A percentile compares a stretch with the other conserved stretches of the same genome.
Conservation (phyloP, 2,329 filamentous ascomycete genomes). For the Colletotrichum noveboracense region DNA sequence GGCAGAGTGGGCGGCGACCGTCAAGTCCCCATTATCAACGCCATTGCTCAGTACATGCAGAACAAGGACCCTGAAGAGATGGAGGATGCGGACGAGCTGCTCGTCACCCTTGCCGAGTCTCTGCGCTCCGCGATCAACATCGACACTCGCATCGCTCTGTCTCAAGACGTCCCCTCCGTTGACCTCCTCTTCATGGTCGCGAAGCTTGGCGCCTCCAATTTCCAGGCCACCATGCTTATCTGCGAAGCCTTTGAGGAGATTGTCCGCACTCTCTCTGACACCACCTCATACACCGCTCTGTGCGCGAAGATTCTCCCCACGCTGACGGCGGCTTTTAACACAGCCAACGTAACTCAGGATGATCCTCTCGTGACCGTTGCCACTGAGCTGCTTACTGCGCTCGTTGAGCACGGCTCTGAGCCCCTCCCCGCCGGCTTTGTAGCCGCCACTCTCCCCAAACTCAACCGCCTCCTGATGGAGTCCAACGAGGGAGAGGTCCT, state of each 20-base stretch:
- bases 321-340: conserved; percentile 86
- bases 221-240: conserved; percentile 87
- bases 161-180: conserved; percentile 74
- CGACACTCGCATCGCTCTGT: conserved; percentile 76
- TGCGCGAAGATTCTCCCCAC: conserved; percentile 88
- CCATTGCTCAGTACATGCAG: conserved; percentile 76
- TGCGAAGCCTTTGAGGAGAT: conserved; percentile 92
- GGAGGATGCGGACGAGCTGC: conserved; percentile 87
- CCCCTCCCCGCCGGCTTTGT: conserved; percentile 90
- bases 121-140: conserved; percentile 83
- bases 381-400: conserved; percentile 79
- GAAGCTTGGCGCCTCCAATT: conserved; percentile 86
- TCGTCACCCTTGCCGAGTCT: conserved; percentile 88
- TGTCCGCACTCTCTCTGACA: conserved; percentile 69
- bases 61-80: conserved; percentile 83
- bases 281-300: conserved; percentile 75
- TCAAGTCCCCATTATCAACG: conserved; percentile 67
- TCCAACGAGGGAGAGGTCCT: conserved; percentile 89
- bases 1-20: conserved; percentile 55
- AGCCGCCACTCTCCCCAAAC: conserved; percentile 82
- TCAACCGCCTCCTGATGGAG: conserved; percentile 81
- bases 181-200: conserved; percentile 88
- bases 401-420: conserved; percentile 82
- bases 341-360: conserved; percentile 84
- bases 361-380: conserved; percentile 80